phyloP scores from a whole-genome alignment of 23 red algal species.

The Gracilariopsis chorda region DNA sequence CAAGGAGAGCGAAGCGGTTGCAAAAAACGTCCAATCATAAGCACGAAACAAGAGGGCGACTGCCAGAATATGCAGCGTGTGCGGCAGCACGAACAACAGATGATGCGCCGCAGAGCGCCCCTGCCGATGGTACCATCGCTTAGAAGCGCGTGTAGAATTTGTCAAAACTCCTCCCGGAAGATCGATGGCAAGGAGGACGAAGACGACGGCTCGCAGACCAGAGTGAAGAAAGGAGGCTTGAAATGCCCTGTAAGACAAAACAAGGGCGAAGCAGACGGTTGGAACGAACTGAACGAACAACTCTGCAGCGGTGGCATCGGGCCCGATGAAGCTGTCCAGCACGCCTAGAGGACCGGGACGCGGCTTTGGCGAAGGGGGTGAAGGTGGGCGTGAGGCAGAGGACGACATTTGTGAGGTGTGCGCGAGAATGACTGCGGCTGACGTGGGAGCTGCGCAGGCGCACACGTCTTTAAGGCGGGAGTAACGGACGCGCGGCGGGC shows the following conservation, averaged over 20 bases:
- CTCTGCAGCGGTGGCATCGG: not conserved
- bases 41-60: not conserved
- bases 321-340: not conserved
- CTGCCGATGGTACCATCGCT: conserved; percentile 4
- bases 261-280: not conserved
- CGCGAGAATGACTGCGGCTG: no score
- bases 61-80: not conserved
- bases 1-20: not conserved
- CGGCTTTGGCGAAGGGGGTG: not conserved
- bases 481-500: no score
- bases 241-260: not conserved
- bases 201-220: not conserved
- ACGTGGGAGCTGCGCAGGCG: no score
- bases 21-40: not conserved
- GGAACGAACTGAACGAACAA: not conserved
- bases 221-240: not conserved
- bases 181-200: not conserved
- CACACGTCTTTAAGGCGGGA: no score
- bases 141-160: not conserved
- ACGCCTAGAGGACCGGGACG: not conserved
- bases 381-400: no score
- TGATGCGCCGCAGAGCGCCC: not conserved
- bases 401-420: no score
- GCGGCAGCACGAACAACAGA: not conserved
- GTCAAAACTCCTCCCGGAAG: not conserved